Conservation (phyloP, 2,329 filamentous ascomycete species). For the Ascochyta clinopodiicola region DNA sequence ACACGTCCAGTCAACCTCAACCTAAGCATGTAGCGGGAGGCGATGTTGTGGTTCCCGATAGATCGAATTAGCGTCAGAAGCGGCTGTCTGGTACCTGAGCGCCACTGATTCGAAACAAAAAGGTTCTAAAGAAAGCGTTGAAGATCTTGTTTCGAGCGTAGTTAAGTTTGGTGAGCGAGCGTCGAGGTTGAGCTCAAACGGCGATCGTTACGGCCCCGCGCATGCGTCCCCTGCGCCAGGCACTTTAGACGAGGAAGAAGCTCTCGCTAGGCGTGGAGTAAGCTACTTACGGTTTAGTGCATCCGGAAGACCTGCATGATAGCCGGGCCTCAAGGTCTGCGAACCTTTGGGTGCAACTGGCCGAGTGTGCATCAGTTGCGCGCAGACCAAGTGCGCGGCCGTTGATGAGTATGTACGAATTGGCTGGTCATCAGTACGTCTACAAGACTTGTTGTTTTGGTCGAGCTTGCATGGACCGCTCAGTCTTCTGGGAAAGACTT, state of each 20-base stretch:
- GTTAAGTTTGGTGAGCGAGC: constrained; percentile 18
- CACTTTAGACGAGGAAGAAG: constrained; percentile 4
- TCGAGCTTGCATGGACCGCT: not conserved
- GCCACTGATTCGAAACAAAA: constrained; percentile 22
- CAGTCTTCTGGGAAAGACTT: not conserved
- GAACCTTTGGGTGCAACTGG: not conserved
- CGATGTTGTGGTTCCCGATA: constrained; percentile 2
- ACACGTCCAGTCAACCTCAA: not conserved
- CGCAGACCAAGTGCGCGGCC: not conserved
- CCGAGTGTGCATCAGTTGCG: not conserved
- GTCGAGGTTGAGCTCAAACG: constrained; percentile 19
- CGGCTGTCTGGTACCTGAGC: constrained; percentile 5
- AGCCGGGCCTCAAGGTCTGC: not conserved
- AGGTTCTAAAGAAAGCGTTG: constrained; percentile 30
- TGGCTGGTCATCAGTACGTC: not conserved
- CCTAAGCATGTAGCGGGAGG: not conserved
- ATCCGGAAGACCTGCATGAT: not conserved
- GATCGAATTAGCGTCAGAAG: constrained; percentile 3
- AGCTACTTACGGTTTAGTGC: not conserved
- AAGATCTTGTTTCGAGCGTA: constrained; percentile 23
- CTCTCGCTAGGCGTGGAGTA: constrained; percentile 2
- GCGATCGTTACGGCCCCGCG: constrained; percentile 19
- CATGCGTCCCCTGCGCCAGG: constrained; percentile 8
- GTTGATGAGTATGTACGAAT: not conserved
- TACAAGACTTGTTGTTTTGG: not conserved